Evolutionary conservation across 495 filamentous ascomycete genomes (phyloP), one percentile per base, ranked within the genome.

Genomic region (Hypoxylon cercidicola): DNA sequence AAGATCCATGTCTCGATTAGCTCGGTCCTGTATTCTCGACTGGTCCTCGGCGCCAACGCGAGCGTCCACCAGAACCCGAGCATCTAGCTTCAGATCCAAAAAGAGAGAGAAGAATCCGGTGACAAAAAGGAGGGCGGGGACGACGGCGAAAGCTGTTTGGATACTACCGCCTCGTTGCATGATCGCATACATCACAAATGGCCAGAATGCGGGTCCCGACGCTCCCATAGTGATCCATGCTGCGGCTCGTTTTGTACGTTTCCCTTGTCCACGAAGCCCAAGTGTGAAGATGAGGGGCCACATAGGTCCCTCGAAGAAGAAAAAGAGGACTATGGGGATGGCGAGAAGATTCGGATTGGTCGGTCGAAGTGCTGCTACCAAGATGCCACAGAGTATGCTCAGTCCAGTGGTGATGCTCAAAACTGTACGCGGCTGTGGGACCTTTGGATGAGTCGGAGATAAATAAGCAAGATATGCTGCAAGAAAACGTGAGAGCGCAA

Each of bases 261-360:
- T 80, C 4, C 90, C 90, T 20, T 92, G 83, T 1, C 90, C 89
- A 44, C 89, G 84, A 25, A 93, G 79, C 2, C 85, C 84, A 1
- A 92, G 79, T 2, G 86, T 81, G 75, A 89, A 90, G 52, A 91
- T 86, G 6, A 89, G 84, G 0, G 90, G 88, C 80, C 88, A 93
- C 73, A 89, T 84, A 48, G 83, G 85, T 2, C 85, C 87, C 72
- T 91, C 90, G 66, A 87, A 88, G 74, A 90, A 87, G 61, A 89
- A 83, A 51, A 89, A 87, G 5, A 91, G 63, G 44, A 85, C 74
- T 5, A 87, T 71, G 44, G 89, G 84, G 6, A 84, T 81, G 18
- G 87, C 74, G 21, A 87, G 81, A 13, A 84, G 66, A 53, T 82
- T 80, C 0, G 85, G 80, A 30, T 82, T 75, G 0, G 79, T 68